Evolutionary conservation across 768 basidiomycete species (phyloP).

Genomic region (Tephrocybe sp.): DNA sequence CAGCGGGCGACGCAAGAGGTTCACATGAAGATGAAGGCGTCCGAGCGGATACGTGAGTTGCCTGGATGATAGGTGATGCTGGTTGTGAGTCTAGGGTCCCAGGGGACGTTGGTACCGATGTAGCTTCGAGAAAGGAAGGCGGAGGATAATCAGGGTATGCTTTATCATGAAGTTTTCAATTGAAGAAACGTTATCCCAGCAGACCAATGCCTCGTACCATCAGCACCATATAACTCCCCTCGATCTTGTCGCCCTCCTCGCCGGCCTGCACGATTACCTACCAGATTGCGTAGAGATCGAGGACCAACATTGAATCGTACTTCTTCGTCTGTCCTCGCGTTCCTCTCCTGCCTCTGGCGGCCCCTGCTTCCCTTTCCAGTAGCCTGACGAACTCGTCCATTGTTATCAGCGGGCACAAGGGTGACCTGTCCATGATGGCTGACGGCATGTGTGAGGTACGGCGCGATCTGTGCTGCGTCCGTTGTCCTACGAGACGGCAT

Average conservation of each 20-base stretch:
- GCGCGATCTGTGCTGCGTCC: constrained; percentile 53
- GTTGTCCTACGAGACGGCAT: constrained; percentile 47
- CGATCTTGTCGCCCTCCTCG: constrained; percentile 29
- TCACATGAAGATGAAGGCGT: constrained; percentile 9
- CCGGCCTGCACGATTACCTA: constrained; percentile 26
- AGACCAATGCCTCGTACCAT: too few species aligned
- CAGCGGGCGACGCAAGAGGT: too few species aligned
- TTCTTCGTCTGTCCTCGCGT: constrained; percentile 44
- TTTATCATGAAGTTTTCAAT: constrained; percentile 21
- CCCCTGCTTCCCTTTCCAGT: constrained; percentile 42
- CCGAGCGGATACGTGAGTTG: not conserved
- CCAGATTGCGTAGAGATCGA: constrained; percentile 25
- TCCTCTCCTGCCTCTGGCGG: constrained; percentile 38
- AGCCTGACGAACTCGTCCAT: constrained; percentile 44
- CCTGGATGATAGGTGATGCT: constrained; percentile 11
- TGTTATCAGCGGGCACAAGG: constrained; percentile 50
- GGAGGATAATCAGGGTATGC: constrained; percentile 67
- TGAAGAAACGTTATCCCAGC: too few species aligned
- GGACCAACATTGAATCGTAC: constrained; percentile 45
- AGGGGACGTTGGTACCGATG: constrained; percentile 39
- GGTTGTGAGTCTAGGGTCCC: constrained; percentile 26
- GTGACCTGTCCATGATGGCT: constrained; percentile 54
- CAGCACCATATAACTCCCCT: too few species aligned
- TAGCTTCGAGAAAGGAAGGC: constrained; percentile 75
- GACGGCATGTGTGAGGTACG: constrained; percentile 59